phyloP scores from a whole-genome alignment of 2,329 filamentous ascomycete genomes.

The Aspergillus quadricinctus region DNA sequence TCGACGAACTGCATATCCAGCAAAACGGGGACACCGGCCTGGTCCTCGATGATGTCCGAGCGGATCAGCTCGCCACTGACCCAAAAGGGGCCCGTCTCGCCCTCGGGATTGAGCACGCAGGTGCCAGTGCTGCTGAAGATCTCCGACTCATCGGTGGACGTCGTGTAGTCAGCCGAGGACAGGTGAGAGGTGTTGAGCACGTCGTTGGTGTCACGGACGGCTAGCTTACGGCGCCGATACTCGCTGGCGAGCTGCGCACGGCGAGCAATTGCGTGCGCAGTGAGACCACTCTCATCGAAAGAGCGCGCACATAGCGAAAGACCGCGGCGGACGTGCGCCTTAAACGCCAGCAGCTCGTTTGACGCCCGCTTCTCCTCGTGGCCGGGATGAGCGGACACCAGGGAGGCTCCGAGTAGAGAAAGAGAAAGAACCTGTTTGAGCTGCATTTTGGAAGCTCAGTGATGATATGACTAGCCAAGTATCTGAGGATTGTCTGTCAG shows the following conservation, averaged over 20 bases:
- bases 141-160: slow-evolving; percentile 16
- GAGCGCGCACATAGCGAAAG: slow-evolving; percentile 18
- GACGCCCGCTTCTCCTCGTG: slow-evolving; percentile 6
- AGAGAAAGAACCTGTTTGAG: slow-evolving; percentile 1
- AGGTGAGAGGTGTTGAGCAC: slow-evolving; percentile 37
- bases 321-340: slow-evolving; percentile 14
- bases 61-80: slow-evolving; percentile 37
- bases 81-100: slow-evolving; percentile 46
- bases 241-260: slow-evolving; percentile 15
- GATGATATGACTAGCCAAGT: neutral
- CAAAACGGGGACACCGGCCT: slow-evolving; percentile 34
- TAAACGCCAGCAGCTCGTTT: slow-evolving; percentile 13
- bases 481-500: neutral
- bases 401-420: slow-evolving; percentile 1
- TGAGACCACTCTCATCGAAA: slow-evolving; percentile 19
- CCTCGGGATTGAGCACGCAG: slow-evolving; percentile 49
- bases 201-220: slow-evolving; percentile 30
- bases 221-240: slow-evolving; percentile 14
- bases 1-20: slow-evolving; percentile 40
- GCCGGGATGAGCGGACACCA: slow-evolving; percentile 2
- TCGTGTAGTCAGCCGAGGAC: slow-evolving; percentile 23
- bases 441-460: neutral
- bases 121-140: slow-evolving; percentile 27
- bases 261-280: slow-evolving; percentile 19
- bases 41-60: slow-evolving; percentile 31